Evolutionary conservation across 1,139 yeast species (phyloP).

Genomic region (Geotrichum bryndzae): DNA sequence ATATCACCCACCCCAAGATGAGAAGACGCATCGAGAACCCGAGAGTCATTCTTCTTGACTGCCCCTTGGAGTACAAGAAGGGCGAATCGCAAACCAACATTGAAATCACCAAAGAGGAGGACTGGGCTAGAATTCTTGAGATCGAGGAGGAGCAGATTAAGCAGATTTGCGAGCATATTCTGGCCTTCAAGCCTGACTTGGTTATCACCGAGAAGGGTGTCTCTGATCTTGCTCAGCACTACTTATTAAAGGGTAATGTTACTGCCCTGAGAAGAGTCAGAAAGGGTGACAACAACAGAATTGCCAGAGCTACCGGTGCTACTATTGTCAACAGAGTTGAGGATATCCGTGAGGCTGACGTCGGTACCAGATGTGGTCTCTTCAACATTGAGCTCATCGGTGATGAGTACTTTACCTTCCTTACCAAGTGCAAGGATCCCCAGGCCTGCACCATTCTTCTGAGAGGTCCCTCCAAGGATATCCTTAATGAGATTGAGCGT

Average conservation of each 20-base stretch:
- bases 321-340: slow-evolving; percentile 93
- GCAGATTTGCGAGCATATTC: slow-evolving; percentile 74
- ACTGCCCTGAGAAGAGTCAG: slow-evolving; percentile 91
- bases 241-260: slow-evolving; percentile 86
- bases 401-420: slow-evolving; percentile 89
- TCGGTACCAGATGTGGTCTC: slow-evolving; percentile 83
- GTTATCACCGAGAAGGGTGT: slow-evolving; percentile 98
- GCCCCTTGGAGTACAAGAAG: slow-evolving; percentile 96
- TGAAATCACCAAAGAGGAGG: slow-evolving; percentile 92
- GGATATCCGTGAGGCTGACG: slow-evolving; percentile 83
- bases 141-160: slow-evolving; percentile 98
- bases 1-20: slow-evolving; percentile 98
- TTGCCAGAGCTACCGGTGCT: slow-evolving; percentile 96
- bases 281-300: slow-evolving; percentile 93
- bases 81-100: slow-evolving; percentile 98
- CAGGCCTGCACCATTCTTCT: slow-evolving; percentile 89
- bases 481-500: slow-evolving; percentile 91
- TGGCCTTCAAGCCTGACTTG: slow-evolving; percentile 83
- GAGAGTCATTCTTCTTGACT: slow-evolving; percentile 78
- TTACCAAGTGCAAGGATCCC: slow-evolving; percentile 77
- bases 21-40: slow-evolving; percentile 84
- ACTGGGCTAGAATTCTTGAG: slow-evolving; percentile 92
- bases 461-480: slow-evolving; percentile 96
- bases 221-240: slow-evolving; percentile 96
- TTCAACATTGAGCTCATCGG: slow-evolving; percentile 94